phyloP scores from a whole-genome alignment of 2,329 filamentous ascomycete genomes.

The Fusarium sp. region DNA sequence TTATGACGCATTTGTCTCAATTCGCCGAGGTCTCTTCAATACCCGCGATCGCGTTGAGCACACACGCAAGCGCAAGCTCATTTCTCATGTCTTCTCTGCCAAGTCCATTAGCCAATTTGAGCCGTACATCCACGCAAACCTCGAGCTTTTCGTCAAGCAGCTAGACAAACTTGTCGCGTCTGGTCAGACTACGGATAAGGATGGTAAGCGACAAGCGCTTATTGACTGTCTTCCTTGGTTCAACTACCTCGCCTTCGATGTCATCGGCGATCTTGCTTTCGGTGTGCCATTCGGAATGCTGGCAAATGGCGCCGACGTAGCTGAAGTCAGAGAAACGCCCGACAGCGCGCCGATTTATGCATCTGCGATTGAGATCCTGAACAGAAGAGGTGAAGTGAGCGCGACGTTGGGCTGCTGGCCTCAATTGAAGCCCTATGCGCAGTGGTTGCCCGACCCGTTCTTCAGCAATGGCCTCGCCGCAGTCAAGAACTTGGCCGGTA shows the following conservation, averaged over 20 bases:
- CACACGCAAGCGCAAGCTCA: conserved; percentile 88
- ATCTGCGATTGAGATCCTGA: conserved; percentile 87
- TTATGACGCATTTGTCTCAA: conserved; percentile 93
- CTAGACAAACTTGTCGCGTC: conserved; percentile 74
- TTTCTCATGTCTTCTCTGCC: conserved; percentile 87
- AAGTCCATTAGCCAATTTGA: conserved; percentile 89
- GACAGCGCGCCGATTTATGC: conserved; percentile 75
- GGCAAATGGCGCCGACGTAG: conserved; percentile 78
- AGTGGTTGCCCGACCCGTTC: conserved; percentile 85
- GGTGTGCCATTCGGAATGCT: conserved; percentile 76
- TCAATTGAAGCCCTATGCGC: conserved; percentile 81
- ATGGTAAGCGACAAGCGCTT: conserved; percentile 71
- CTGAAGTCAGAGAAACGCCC: conserved; percentile 76
- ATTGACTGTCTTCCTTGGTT: conserved; percentile 84
- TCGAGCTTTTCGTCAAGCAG: conserved; percentile 78
- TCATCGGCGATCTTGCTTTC: conserved; percentile 65
- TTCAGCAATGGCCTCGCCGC: conserved; percentile 80
- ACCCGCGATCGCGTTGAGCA: conserved; percentile 86
- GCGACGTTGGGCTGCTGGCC: conserved; percentile 83
- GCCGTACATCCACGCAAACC: conserved; percentile 86
- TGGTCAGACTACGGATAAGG: conserved; percentile 64
- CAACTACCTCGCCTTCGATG: conserved; percentile 67
- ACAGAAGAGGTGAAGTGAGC: conserved; percentile 88
- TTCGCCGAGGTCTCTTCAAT: conserved; percentile 88
- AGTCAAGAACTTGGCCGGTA: conserved; percentile 85